Evolutionary conservation across 1,284 basidiomycete species (phyloP).

Genomic region (Heterobasidion annosum): DNA sequence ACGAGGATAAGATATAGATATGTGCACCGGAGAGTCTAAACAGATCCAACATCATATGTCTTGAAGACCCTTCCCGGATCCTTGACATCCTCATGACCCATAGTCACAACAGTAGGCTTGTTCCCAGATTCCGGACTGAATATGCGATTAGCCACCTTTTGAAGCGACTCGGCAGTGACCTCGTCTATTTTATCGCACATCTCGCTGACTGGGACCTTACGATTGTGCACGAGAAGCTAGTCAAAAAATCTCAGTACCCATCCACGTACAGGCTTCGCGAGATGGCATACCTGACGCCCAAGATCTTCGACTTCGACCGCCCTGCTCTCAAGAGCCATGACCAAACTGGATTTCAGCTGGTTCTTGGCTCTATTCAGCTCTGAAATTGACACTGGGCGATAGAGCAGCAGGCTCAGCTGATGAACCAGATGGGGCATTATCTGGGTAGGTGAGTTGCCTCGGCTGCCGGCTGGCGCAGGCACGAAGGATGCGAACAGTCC

Average conservation of each 20-base stretch:
- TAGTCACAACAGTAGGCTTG: slow-evolving; percentile 62
- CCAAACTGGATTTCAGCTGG: slow-evolving; percentile 88
- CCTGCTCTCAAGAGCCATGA: slow-evolving; percentile 94
- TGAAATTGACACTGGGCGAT: slow-evolving; percentile 50
- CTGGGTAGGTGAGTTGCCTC: slow-evolving; percentile 56
- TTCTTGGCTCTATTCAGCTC: slow-evolving; percentile 91
- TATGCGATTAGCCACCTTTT: slow-evolving; percentile 66
- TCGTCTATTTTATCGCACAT: slow-evolving; percentile 89
- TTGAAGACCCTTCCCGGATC: slow-evolving; percentile 49
- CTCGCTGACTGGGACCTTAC: slow-evolving; percentile 81
- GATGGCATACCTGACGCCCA: slow-evolving; percentile 58
- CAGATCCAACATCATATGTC: slow-evolving; percentile 56
- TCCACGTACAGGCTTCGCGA: not conserved
- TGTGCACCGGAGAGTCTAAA: slow-evolving; percentile 1
- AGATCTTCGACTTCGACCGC: slow-evolving; percentile 88
- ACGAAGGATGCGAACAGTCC: slow-evolving; percentile 90
- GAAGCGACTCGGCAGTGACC: slow-evolving; percentile 65
- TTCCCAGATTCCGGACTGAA: slow-evolving; percentile 55
- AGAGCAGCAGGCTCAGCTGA: slow-evolving; percentile 70
- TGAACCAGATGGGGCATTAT: slow-evolving; percentile 84
- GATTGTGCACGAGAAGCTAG: slow-evolving; percentile 86
- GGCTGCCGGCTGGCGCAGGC: slow-evolving; percentile 50
- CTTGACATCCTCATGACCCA: slow-evolving; percentile 66
- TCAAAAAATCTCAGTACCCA: slow-evolving; percentile 2
- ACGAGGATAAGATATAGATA: not conserved